These are phyloP conservation scores for Cercospora sesami DNA, from an alignment of 2,329 filamentous ascomycete genomes.

Conservation along the genomic window DNA sequence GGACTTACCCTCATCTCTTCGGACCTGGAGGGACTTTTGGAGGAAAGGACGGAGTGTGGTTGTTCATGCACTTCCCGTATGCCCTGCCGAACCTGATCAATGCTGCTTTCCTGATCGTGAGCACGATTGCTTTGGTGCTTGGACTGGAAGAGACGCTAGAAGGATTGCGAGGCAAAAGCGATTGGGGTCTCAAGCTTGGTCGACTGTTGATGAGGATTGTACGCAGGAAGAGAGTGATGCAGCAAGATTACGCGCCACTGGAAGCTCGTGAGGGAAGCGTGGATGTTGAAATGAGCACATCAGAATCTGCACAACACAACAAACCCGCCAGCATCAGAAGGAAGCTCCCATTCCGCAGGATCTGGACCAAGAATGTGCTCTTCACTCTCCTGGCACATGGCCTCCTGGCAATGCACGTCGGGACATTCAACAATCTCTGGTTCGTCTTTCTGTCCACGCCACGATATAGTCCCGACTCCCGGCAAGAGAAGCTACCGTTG, in stretches of 20 bases:
- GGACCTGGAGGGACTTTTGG: constrained; percentile 60
- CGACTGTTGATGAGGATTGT: constrained; percentile 41
- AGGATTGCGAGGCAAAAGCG: constrained; percentile 42
- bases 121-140: constrained; percentile 58
- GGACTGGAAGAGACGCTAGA: constrained; percentile 64
- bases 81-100: constrained; percentile 69
- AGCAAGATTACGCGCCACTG: constrained; percentile 37
- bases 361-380: constrained; percentile 51
- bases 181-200: constrained; percentile 44
- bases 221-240: constrained; percentile 32
- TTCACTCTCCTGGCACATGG: constrained; percentile 48
- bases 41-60: constrained; percentile 55
- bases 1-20: constrained; percentile 63
- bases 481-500: constrained; percentile 39
- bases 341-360: constrained; percentile 48
- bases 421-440: constrained; percentile 53
- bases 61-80: constrained; percentile 69
- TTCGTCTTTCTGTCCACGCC: constrained; percentile 53
- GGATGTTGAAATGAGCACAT: constrained; percentile 29
- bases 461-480: constrained; percentile 40
- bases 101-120: constrained; percentile 58
- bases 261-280: constrained; percentile 32
- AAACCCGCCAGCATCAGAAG: constrained; percentile 22
- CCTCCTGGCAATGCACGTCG: constrained; percentile 50
- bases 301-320: background rate